Base-by-base conservation (phyloP, 257 asterid genomes). In the Osmanthus fragrans region DNA sequence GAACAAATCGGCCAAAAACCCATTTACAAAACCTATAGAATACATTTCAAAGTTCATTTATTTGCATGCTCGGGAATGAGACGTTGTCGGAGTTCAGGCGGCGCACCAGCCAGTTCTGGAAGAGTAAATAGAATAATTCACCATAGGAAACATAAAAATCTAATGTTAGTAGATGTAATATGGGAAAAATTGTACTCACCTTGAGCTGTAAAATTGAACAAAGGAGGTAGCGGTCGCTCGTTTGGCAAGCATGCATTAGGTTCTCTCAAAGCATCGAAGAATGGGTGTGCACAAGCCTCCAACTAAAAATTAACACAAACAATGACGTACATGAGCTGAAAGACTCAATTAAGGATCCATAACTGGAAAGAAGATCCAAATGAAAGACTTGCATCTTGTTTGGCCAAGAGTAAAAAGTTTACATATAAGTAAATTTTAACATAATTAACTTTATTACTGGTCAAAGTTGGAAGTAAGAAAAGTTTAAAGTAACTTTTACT, bases 261-360 rank as follows among this genome's bases (percentile, higher is more conserved):
- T 56, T 80, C 91, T 80, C 97, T 88, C 68, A 94, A 77, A 76
- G 82, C 81, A 45, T 94, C 96, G 39, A 94, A 94, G 85, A 94
- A 92, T 2, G 97, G 94, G 82, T 94, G 98, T 56, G 98, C 95
- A 84, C 96, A 89, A 36, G 97, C 98, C 87, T 94, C 98, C 93
- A 94, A 83, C 98, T 94, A 83, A 71, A 77, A 33, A 78, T 64
- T 8, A 19, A 79, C 4, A 66, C 33, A 68, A 49, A 51, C 8
- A 70, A 60, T 83, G 30, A 71, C 33, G 80, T 70, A 73, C n/a
- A 19, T 73, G 23, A 58, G 66, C 66, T 19, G 66, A 58, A 37
- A 42, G 49, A 42, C 16, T 11, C 18, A 42, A 42, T 42, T 16
- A 11, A 42, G 49, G 49, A 42, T 42, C 49, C 13, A 11, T 42